phyloP scores from a whole-genome alignment of 192 early-diverging fungal genomes.

The Cetraspora pellucida region DNA sequence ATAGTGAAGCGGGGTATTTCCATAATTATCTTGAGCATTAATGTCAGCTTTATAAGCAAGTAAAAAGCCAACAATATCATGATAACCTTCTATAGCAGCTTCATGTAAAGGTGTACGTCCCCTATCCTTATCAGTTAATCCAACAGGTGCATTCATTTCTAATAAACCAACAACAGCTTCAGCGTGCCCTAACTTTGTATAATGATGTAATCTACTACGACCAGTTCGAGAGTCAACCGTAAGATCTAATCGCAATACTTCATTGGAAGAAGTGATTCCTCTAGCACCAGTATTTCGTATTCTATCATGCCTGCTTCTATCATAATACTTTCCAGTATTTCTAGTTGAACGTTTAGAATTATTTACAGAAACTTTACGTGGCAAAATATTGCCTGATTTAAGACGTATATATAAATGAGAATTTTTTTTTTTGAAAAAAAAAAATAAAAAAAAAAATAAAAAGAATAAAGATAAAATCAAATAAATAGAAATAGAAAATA shows the following conservation, averaged over 20 bases:
- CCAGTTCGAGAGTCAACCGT: constrained; percentile 63
- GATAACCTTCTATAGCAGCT: constrained; percentile 52
- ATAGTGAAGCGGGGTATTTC: constrained; percentile 67
- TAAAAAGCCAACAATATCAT: constrained; percentile 47
- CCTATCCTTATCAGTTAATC: constrained; percentile 61
- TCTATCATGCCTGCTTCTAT: constrained; percentile 9
- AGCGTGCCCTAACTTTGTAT: constrained; percentile 60
- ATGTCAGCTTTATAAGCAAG: constrained; percentile 61
- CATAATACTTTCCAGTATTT: not conserved
- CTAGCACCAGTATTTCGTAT: constrained; percentile 1
- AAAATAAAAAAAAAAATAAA: not conserved
- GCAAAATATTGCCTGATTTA: not conserved
- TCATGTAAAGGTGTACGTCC: constrained; percentile 65
- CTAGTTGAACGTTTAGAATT: not conserved
- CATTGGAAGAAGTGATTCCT: constrained; percentile 24
- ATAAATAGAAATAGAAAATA: too few species aligned
- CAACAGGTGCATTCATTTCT: constrained; percentile 61
- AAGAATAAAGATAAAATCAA: not conserved
- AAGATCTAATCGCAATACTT: constrained; percentile 49
- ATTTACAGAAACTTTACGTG: not conserved
- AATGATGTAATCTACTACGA: constrained; percentile 68
- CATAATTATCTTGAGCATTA: constrained; percentile 57
- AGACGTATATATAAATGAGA: not conserved
- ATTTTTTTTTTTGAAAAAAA: not conserved
- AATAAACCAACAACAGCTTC: constrained; percentile 51